Evolutionary conservation across 345 rosid genomes (phyloP), one percentile per base, ranked within the genome.

Genomic region (Brassica nigra): DNA sequence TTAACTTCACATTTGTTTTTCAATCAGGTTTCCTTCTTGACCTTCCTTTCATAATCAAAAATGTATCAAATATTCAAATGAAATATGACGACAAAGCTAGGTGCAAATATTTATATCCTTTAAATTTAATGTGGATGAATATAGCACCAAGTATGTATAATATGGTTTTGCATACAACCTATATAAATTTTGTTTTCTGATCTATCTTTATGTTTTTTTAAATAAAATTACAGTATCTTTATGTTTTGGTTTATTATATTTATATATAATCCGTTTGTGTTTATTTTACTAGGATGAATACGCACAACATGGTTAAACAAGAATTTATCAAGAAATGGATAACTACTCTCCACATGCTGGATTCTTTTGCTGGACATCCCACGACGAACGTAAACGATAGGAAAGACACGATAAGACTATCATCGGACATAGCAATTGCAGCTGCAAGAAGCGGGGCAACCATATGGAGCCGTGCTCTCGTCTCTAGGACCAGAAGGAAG

Each of bases 351-450:
- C 83, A 80, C 31, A 62, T 78, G 69, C 84, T 81, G 42, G 77
- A 77, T 37, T 80, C 83, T 70, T 76, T 80, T 2, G 68, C 73
- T 59, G 83, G 84, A 74, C 80, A 83, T 78, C 81, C 72, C 4
- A 84, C 80, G 81, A 86, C 78, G 82, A 86, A 69, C 73, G 11
- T 92, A 58, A 69, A 33, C 33, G 89, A 90, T 47, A 90, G 96
- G 63, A 94, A 88, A 77, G 85, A 82, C 59, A 88, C 87, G 10
- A 91, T 94, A 70, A 88, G 89, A 82, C 80, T 90, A 75, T 87
- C 98, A 2, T 92, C 96, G 44, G 97, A 94, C 80, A 59, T 89
- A 65, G 97, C 98, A 75, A 87, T 94, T 52, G 98, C 97, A 37
- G 85, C 91, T 0, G 63, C 90, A 4, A 84, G 93, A 80, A 87